Percentiles rank a stretch among this genome's conserved stretches.
Evolutionary conservation across 805 yeast genomes (phyloP).

Genomic region (Isabelozyma gotoi): DNA sequence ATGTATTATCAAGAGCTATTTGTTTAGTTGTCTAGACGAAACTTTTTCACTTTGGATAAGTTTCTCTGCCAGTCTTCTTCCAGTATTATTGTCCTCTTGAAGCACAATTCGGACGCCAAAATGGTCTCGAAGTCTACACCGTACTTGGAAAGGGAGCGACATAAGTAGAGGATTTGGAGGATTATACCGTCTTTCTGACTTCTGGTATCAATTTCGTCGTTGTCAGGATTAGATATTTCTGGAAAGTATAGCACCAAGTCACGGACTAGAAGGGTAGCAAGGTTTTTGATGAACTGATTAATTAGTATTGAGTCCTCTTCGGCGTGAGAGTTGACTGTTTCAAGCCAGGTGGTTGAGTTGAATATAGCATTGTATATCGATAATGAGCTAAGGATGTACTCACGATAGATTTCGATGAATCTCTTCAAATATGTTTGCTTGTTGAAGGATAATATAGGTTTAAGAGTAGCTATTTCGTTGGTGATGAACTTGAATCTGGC

Average conservation of each 20-base stretch:
- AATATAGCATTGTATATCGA: conserved; percentile 67
- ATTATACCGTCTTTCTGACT: conserved; percentile 63
- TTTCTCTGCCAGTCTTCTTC: conserved; percentile 37
- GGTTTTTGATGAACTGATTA: conserved; percentile 28
- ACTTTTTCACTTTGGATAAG: conserved; percentile 33
- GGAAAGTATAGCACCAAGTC: conserved; percentile 25
- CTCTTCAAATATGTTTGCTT: conserved; percentile 68
- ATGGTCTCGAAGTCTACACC: conserved; percentile 67
- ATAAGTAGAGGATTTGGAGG: conserved; percentile 82
- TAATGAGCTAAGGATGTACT: conserved; percentile 72
- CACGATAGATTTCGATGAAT: conserved; percentile 81
- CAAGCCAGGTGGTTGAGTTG: conserved; percentile 24
- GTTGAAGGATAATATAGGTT: conserved; percentile 54
- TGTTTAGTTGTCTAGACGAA: conserved; percentile 5
- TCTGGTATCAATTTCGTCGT: conserved; percentile 20
- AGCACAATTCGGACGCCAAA: conserved; percentile 42
- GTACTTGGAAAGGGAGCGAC: conserved; percentile 76
- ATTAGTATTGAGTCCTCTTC: conserved; percentile 23
- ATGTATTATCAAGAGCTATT: background rate
- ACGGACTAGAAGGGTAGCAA: conserved; percentile 22
- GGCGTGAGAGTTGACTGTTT: conserved; percentile 12
- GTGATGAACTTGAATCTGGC: conserved; percentile 69
- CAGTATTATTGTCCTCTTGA: conserved; percentile 16
- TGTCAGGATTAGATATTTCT: conserved; percentile 7
- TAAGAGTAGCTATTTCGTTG: conserved; percentile 56